Base-by-base conservation (phyloP, 2,329 filamentous ascomycete genomes). In the Aureobasidium mangrovei region DNA sequence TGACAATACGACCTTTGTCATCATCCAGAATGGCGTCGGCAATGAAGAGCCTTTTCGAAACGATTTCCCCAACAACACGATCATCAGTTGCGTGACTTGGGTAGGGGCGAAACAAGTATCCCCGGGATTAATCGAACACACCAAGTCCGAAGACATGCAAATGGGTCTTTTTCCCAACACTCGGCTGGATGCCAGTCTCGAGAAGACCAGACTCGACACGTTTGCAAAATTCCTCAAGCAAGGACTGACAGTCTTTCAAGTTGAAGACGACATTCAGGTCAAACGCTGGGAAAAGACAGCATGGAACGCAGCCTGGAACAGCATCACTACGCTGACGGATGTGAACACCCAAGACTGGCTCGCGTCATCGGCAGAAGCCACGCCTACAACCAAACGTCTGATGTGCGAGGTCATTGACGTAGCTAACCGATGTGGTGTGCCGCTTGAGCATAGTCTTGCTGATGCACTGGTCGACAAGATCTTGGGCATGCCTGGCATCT, bases 21-120 rank as follows among this genome's bases (percentile, higher is more conserved):
- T 84, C 1, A 74, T 83, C n/a, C 81, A 84, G 58, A 84, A 84
- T 60, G 81, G 81, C 0, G 77, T 84, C 27, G 75, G 73, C 1
- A 82, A 83, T 56, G 81, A 84, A 62, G 73, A 77, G 10, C 74
- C 78, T 3, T 82, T 81, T 52, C 62, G 67, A 0, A 59, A 62
- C 0, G 64, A 66, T 0, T 84, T 77, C 58, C 78, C 78, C 0
- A 53, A 64, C 0, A 75, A 74, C 35, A 75, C 78, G 0, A 74
- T 84, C 29, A 65, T 84, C 24, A 80, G 76, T 41, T 76, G 75
- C 33, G 79, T 82, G 2, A 73, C 73, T 1, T 79, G 75, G 79
- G 74, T 78, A 0, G 78, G 78, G 4, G 77, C 76, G 7, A 70
- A 65, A 0, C 79, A 82, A 58, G 65, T 66, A 2, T 62, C 68